Conservation (phyloP, 2,329 filamentous ascomycete genomes). For the Colletotrichum euphorbiae region DNA sequence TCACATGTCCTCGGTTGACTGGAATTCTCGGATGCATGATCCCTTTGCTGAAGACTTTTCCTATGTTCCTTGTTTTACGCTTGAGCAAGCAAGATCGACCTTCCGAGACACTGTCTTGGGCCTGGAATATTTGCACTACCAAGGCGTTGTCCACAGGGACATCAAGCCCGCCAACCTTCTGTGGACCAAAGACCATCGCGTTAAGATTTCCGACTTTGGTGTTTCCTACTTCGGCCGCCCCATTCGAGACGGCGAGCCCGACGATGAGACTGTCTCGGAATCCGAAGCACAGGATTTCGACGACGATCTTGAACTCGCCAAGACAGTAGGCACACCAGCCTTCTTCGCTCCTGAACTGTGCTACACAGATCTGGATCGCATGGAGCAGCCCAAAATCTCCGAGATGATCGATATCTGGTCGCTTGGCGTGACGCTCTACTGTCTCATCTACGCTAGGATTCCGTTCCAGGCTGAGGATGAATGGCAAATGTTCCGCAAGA, state of each 20-base stretch:
- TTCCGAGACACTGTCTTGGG: slow-evolving; percentile 95
- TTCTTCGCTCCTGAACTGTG: slow-evolving; percentile 98
- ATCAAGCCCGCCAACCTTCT: slow-evolving; percentile 93
- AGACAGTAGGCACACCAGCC: slow-evolving; percentile 96
- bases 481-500: slow-evolving; percentile 90
- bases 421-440: slow-evolving; percentile 94
- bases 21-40: slow-evolving; percentile 68
- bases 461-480: slow-evolving; percentile 94
- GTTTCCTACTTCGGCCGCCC: slow-evolving; percentile 96
- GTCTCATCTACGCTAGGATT: slow-evolving; percentile 91
- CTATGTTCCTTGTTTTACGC: slow-evolving; percentile 92
- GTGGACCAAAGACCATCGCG: slow-evolving; percentile 83
- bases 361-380: slow-evolving; percentile 79
- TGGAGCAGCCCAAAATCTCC: slow-evolving; percentile 80
- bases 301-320: slow-evolving; percentile 94
- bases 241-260: slow-evolving; percentile 83
- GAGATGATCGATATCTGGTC: slow-evolving; percentile 98
- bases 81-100: slow-evolving; percentile 82
- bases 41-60: slow-evolving; percentile 87
- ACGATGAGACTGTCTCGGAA: slow-evolving; percentile 79
- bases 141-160: slow-evolving; percentile 85
- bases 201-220: slow-evolving; percentile 99
- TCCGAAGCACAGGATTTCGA: slow-evolving; percentile 89
- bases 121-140: slow-evolving; percentile 91
- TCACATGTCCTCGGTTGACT: slow-evolving; percentile 75